A percentile compares a stretch with the other conserved stretches of the same genome.
phyloP scores from a whole-genome alignment of 2,329 filamentous ascomycete genomes.

The Fusarium nisikadoi region DNA sequence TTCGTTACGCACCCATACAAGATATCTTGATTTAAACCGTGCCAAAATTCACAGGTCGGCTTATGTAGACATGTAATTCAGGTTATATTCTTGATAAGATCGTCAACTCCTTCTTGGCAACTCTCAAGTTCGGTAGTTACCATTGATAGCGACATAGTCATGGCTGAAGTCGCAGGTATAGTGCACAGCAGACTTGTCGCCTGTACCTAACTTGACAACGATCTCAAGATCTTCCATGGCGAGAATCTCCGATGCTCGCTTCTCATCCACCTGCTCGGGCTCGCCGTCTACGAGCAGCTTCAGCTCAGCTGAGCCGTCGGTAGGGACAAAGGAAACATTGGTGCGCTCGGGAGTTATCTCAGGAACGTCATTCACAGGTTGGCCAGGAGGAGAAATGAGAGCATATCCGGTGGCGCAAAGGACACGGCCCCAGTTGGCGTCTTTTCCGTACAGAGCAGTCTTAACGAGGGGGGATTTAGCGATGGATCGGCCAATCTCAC shows the following conservation, averaged over 20 bases:
- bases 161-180: constrained; percentile 92
- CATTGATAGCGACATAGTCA: constrained; percentile 78
- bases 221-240: constrained; percentile 84
- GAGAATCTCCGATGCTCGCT: constrained; percentile 79
- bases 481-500: constrained; percentile 86
- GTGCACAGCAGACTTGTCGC: constrained; percentile 74
- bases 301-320: constrained; percentile 79
- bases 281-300: constrained; percentile 82
- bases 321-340: constrained; percentile 81
- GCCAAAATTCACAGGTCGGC: neutral
- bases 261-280: constrained; percentile 82
- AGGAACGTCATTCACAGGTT: constrained; percentile 67
- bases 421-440: constrained; percentile 98
- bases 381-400: constrained; percentile 67
- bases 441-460: constrained; percentile 94
- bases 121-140: constrained; percentile 71
- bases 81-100: neutral
- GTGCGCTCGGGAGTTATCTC: constrained; percentile 76
- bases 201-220: constrained; percentile 76
- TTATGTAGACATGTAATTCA: neutral
- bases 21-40: neutral
- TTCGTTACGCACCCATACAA: neutral
- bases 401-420: constrained; percentile 92
- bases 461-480: constrained; percentile 94
- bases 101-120: neutral